Conservation (phyloP, 2,329 filamentous ascomycete species). For the Ceratocystis albifundus region DNA sequence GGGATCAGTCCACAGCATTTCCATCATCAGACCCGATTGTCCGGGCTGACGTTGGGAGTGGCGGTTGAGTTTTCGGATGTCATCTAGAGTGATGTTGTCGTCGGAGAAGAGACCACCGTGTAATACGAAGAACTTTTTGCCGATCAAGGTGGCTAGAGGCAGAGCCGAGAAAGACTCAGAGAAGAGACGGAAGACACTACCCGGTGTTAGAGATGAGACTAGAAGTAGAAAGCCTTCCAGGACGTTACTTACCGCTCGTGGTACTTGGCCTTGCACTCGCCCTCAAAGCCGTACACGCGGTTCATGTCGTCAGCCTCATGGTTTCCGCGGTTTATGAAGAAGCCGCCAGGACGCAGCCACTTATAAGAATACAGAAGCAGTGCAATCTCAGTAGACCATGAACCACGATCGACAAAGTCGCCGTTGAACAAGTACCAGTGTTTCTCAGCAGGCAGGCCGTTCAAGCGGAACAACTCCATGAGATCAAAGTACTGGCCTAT, state of each 20-base stretch:
- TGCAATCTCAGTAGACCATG: slow-evolving; percentile 96
- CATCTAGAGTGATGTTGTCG: slow-evolving; percentile 80
- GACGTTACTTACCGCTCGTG: slow-evolving; percentile 52
- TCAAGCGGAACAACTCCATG: slow-evolving; percentile 87
- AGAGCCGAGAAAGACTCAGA: slow-evolving; percentile 95
- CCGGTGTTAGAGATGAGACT: neutral
- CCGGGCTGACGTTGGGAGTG: slow-evolving; percentile 88
- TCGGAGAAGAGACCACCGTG: slow-evolving; percentile 95
- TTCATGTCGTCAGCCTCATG: slow-evolving; percentile 99
- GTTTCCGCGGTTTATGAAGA: slow-evolving; percentile 96
- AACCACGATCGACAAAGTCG: slow-evolving; percentile 94
- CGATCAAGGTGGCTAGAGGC: slow-evolving; percentile 82
- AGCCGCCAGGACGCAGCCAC: slow-evolving; percentile 73
- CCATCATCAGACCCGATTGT: slow-evolving; percentile 96
- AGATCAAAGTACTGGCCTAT: slow-evolving; percentile 96
- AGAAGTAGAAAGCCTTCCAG: neutral
- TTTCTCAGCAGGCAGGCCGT: slow-evolving; percentile 71
- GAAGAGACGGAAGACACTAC: slow-evolving; percentile 83
- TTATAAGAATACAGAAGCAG: slow-evolving; percentile 92
- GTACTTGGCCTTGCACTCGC: slow-evolving; percentile 97
- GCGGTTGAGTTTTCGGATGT: slow-evolving; percentile 84
- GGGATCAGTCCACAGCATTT: slow-evolving; percentile 99
- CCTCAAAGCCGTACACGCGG: slow-evolving; percentile 93
- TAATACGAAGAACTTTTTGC: slow-evolving; percentile 79
- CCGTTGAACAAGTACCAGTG: slow-evolving; percentile 97